Conservation (phyloP, 306 rosid genomes). For the Trifolium subterraneum region DNA sequence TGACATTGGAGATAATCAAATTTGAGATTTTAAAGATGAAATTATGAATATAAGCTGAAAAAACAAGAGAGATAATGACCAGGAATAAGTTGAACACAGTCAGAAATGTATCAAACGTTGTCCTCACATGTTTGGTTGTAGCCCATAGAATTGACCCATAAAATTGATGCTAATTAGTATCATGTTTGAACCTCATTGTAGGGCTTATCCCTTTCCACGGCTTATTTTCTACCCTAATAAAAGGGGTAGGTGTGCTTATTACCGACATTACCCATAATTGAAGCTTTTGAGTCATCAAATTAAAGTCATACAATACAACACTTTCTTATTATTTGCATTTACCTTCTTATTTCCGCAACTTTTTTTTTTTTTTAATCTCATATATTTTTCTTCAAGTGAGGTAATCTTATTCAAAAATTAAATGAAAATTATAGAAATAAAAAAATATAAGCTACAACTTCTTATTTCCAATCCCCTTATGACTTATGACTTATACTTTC, state of each 20-base stretch:
- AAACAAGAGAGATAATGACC: not conserved
- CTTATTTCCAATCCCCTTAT: too few relatives aligned
- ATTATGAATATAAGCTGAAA: too few relatives aligned
- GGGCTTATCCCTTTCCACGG: not conserved
- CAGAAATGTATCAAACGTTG: not conserved
- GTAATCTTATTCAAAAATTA: too few relatives aligned
- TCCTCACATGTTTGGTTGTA: conserved; percentile 11
- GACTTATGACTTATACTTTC: too few relatives aligned
- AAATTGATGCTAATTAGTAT: not conserved
- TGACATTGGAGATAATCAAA: too few relatives aligned
- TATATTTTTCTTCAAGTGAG: too few relatives aligned
- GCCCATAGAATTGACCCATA: conserved; percentile 5
- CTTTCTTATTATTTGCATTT: too few relatives aligned
- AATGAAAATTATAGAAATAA: too few relatives aligned
- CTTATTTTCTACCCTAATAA: not conserved
- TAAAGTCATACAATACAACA: not conserved
- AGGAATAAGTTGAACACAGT: not conserved
- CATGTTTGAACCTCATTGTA: not conserved
- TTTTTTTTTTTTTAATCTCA: too few relatives aligned
- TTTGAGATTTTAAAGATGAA: too few relatives aligned
- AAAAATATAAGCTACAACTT: too few relatives aligned
- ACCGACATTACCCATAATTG: not conserved
- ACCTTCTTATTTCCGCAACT: too few relatives aligned
- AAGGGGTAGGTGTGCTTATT: not conserved
- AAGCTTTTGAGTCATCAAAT: conserved; percentile 11